Base-by-base conservation (phyloP, 2,329 filamentous ascomycete species). In the Chaetomium globosum region DNA sequence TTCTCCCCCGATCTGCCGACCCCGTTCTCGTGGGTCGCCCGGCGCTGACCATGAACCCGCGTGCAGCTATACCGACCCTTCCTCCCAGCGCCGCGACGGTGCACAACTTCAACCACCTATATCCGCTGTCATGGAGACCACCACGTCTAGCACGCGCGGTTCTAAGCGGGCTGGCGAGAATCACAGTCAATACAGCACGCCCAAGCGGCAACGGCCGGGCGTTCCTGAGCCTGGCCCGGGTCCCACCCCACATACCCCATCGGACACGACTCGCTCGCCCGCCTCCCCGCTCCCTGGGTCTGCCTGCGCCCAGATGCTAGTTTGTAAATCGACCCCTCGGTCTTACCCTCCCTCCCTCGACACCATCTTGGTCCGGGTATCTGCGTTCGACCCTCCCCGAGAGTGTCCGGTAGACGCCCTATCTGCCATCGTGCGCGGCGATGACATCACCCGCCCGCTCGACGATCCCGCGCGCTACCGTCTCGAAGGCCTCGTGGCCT, bases 371-470 rank as follows among this genome's bases (percentile, higher is more conserved):
- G 30, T 54, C 28, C 12, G 28, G 26, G 52, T 54, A 54, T 54
- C 52, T 33, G 28, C 30, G 52, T 33, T 54, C n/a, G 26, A n/a
- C 52, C 52, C 52, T 54, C 52, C 12, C 52, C 52, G 52, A 54
- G 52, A 54, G 10, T 33, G 13, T 54, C 26, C 52, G 28, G 26
- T 9, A 21, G 52, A 54, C 26, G 52, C 30, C 52, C 28, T 54
- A 21, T 54, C 26, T 13, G 52, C 52, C 26, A 54, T 33, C 30
- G 52, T 21, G 16, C 52, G 52, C 52, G 30, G 52, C 28, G 13
- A 33, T 23, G n/a, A 54, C 52, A 54, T 54, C 28, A 33, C 52
- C 52, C 52, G 52, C 52, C 52, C 52, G 52, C 52, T 54, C 28
- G 52, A 54, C 52, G 52, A 54, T 21, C 26, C 52, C 30, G 52